A percentile compares a stretch with the other conserved stretches of the same genome.
Conservation (phyloP, 371 early-diverging fungal genomes). For the Lichtheimia ramosa region DNA sequence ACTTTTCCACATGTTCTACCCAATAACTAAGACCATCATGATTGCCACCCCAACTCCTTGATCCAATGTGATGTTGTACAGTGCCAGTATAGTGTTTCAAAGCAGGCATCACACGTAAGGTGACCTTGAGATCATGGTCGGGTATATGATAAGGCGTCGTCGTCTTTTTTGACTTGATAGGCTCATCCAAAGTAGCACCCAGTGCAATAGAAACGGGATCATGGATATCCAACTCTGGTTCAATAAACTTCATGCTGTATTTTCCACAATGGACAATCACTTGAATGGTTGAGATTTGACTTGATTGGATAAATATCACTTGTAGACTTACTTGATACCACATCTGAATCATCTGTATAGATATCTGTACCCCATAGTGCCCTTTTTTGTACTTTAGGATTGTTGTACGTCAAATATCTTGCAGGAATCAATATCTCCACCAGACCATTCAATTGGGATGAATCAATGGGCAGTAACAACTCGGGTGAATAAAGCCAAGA, state of each 20-base stretch:
- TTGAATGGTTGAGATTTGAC: background rate
- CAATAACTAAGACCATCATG: conserved; percentile 79
- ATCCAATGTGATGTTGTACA: conserved; percentile 60
- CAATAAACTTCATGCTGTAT: conserved; percentile 25
- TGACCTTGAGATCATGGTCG: conserved; percentile 66
- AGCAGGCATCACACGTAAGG: conserved; percentile 73
- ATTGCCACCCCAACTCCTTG: conserved; percentile 67
- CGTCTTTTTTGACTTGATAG: background rate
- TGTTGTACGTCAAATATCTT: conserved; percentile 54
- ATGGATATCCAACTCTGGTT: conserved; percentile 26
- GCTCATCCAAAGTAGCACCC: conserved; percentile 25
- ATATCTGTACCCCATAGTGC: conserved; percentile 88
- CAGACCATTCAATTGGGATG: conserved; percentile 51
- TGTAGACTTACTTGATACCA: conserved; percentile 68
- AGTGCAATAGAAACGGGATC: conserved; percentile 31
- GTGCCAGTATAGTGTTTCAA: conserved; percentile 70
- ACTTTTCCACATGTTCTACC: conserved; percentile 60
- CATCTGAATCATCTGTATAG: conserved; percentile 87
- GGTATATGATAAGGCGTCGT: conserved; percentile 14
- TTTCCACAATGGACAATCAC: conserved; percentile 49
- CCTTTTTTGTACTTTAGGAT: conserved; percentile 52
- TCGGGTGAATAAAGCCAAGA: conserved; percentile 52
- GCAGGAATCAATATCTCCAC: conserved; percentile 60
- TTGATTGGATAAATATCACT: background rate
- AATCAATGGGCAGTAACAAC: conserved; percentile 48